Evolutionary conservation across 1,284 basidiomycete species (phyloP).

Genomic region (Pseudozyma tsukubaensis): DNA sequence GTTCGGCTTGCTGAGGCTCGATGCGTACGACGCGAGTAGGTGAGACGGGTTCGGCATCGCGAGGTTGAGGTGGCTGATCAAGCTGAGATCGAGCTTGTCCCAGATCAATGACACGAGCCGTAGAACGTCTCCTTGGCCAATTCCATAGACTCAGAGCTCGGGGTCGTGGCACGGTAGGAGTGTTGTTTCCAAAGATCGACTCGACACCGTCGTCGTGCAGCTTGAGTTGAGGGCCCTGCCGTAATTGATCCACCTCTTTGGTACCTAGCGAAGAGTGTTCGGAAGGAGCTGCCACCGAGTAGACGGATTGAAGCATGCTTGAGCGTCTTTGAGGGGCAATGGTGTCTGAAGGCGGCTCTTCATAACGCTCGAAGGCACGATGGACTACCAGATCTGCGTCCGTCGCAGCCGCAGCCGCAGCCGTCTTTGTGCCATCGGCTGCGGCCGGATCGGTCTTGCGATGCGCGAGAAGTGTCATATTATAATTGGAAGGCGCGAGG

Average conservation of each 20-base stretch:
- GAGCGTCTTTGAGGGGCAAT: slow-evolving; percentile 1
- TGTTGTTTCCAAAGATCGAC: slow-evolving; percentile 9
- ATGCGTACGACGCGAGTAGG: neutral
- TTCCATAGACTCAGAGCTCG: slow-evolving; percentile 18
- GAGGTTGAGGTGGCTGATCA: neutral
- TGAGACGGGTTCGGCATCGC: neutral
- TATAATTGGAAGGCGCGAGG: slow-evolving; percentile 16
- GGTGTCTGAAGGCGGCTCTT: slow-evolving; percentile 9
- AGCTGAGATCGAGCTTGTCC: neutral
- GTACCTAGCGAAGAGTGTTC: slow-evolving; percentile 6
- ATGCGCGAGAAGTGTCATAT: slow-evolving; percentile 1
- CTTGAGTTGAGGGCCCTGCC: slow-evolving; percentile 13
- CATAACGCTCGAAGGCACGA: slow-evolving; percentile 11
- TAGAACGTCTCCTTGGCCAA: slow-evolving; percentile 4
- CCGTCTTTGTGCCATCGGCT: neutral
- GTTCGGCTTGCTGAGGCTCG: neutral
- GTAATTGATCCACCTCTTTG: slow-evolving; percentile 14
- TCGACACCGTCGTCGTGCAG: slow-evolving; percentile 7
- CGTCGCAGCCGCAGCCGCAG: neutral
- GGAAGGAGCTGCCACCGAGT: slow-evolving; percentile 6
- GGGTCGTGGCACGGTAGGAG: neutral
- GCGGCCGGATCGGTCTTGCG: neutral
- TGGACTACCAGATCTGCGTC: neutral
- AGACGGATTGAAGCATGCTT: slow-evolving; percentile 11
- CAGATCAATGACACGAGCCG: too few species aligned